Percentiles rank a stretch among this genome's conserved stretches.
Conservation (phyloP, 2,329 filamentous ascomycete species). For the Colletotrichum neosansevieriae region DNA sequence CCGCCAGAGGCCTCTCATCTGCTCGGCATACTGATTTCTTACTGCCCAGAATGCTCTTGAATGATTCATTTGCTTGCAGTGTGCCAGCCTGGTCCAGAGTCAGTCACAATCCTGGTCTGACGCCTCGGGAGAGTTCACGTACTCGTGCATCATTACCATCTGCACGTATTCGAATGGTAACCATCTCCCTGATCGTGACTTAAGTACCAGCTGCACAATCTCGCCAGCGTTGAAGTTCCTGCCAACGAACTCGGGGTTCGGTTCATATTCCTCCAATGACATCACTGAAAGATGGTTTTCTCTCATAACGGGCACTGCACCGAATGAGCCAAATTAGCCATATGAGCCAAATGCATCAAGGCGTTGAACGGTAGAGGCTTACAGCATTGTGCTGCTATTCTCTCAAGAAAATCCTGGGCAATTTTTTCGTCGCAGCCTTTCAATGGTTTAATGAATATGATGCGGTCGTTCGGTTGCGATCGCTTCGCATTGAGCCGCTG, state of each 20-base stretch:
- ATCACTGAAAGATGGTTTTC: constrained; percentile 73
- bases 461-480: constrained; percentile 80
- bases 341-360: no score
- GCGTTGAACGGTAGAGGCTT: constrained; percentile 42
- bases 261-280: constrained; percentile 83
- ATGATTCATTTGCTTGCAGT: constrained; percentile 95
- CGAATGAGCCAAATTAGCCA: constrained; percentile 9
- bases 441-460: constrained; percentile 88
- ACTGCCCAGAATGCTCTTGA: constrained; percentile 84
- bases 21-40: constrained; percentile 76
- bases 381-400: constrained; percentile 85
- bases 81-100: constrained; percentile 70
- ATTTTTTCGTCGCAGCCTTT: constrained; percentile 71
- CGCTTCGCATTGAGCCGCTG: constrained; percentile 81
- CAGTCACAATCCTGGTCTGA: constrained; percentile 17
- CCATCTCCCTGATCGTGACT: constrained; percentile 76
- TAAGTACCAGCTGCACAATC: constrained; percentile 86
- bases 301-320: constrained; percentile 75
- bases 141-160: constrained; percentile 96
- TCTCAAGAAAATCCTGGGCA: constrained; percentile 78
- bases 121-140: constrained; percentile 34
- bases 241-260: constrained; percentile 85
- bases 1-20: constrained; percentile 78
- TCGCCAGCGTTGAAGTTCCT: constrained; percentile 93
- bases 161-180: constrained; percentile 86